A percentile compares a stretch with the other conserved stretches of the same genome.
These are phyloP conservation scores for Fusarium sp. DNA, from an alignment of 2,329 filamentous ascomycete genomes.

Conservation along the genomic window DNA sequence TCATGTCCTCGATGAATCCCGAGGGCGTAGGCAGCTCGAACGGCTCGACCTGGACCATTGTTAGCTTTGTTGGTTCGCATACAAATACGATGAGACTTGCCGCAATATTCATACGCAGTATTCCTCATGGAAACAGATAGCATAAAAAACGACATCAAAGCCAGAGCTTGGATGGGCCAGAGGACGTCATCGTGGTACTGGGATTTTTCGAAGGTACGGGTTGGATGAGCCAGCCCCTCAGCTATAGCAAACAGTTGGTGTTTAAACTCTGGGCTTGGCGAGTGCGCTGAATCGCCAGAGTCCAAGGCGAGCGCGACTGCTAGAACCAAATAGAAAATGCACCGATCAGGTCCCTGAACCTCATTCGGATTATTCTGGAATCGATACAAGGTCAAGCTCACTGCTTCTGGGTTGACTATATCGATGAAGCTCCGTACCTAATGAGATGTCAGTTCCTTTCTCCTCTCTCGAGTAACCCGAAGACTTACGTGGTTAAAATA, in stretches of 20 bases:
- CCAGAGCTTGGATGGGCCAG: slow-evolving; percentile 71
- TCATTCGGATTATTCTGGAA: slow-evolving; percentile 43
- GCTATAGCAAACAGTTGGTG: slow-evolving; percentile 71
- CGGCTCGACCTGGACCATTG: slow-evolving; percentile 64
- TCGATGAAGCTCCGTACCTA: slow-evolving; percentile 70
- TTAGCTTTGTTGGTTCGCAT: neutral
- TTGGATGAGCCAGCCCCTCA: slow-evolving; percentile 57
- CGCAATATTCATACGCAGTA: slow-evolving; percentile 69
- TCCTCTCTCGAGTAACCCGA: neutral
- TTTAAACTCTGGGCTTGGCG: slow-evolving; percentile 60
- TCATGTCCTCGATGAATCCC: slow-evolving; percentile 69
- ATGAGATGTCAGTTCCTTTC: neutral
- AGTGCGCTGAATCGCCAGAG: slow-evolving; percentile 60
- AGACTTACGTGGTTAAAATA: slow-evolving; percentile 68
- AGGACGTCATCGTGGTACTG: slow-evolving; percentile 66
- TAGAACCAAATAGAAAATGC: slow-evolving; percentile 69
- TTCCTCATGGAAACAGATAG: slow-evolving; percentile 69
- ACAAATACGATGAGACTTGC: slow-evolving; percentile 47
- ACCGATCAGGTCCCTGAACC: slow-evolving; percentile 62
- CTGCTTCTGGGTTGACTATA: slow-evolving; percentile 62
- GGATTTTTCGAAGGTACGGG: neutral
- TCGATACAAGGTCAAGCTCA: slow-evolving; percentile 64
- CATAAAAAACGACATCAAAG: slow-evolving; percentile 72
- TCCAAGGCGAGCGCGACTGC: slow-evolving; percentile 70
- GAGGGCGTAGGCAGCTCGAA: slow-evolving; percentile 68